Evolutionary conservation across 805 yeast genomes (phyloP).

Genomic region (Helenozyma baotianmanensis): DNA sequence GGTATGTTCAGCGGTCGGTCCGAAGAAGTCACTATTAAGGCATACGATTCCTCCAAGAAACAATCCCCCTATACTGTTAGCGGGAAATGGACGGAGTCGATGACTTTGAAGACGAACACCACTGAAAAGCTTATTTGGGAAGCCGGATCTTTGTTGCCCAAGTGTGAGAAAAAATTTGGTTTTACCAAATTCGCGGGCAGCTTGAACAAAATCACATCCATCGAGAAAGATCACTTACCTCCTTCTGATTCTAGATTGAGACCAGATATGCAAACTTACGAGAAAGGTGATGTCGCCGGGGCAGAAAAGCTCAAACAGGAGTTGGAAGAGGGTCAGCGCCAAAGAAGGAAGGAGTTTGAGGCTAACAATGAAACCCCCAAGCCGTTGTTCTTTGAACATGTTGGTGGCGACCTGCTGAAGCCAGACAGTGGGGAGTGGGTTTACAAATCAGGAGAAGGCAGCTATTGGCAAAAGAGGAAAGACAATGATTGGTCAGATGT

Average conservation of each 20-base stretch:
- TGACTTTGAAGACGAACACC: conserved; percentile 42
- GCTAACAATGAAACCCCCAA: conserved; percentile 40
- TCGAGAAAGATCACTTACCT: conserved; percentile 64
- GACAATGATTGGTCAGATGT: conserved; percentile 57
- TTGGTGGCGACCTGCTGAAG: conserved; percentile 24
- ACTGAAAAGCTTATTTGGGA: conserved; percentile 59
- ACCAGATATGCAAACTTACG: conserved; percentile 78
- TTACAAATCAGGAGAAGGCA: conserved; percentile 49
- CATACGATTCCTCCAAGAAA: conserved; percentile 33
- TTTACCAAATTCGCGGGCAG: conserved; percentile 79
- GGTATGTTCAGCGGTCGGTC: conserved; percentile 83
- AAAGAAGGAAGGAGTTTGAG: conserved; percentile 57
- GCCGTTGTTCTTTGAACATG: conserved; percentile 62
- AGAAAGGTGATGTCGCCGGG: conserved; percentile 57
- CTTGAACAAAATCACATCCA: conserved; percentile 69
- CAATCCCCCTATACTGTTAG: conserved; percentile 38
- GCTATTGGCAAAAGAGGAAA: conserved; percentile 80
- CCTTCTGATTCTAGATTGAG: conserved; percentile 87
- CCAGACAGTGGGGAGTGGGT: conserved; percentile 50
- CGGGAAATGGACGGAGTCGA: conserved; percentile 84
- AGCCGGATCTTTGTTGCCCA: conserved; percentile 58
- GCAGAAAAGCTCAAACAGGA: conserved; percentile 69
- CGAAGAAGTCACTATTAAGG: conserved; percentile 55
- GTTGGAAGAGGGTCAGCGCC: conserved; percentile 78
- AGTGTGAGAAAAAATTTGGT: conserved; percentile 68